Conservation (phyloP, 2,329 filamentous ascomycete species). For the Chaetomiaceae sp. region DNA sequence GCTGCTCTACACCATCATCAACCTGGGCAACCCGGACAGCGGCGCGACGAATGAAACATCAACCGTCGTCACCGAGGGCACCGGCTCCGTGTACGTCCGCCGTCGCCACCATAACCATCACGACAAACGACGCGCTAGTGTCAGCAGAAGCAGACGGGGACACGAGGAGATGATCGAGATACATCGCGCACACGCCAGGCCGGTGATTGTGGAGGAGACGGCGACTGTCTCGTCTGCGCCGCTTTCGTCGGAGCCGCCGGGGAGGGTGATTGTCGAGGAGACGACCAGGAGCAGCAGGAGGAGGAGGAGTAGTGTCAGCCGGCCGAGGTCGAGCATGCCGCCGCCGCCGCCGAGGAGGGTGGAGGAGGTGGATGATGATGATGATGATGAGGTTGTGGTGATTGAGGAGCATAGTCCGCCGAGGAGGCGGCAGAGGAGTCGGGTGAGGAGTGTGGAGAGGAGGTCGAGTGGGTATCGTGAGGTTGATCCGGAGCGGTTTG, state of each 20-base stretch:
- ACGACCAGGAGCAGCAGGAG: conserved; percentile 24
- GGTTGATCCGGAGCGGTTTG: conserved; percentile 32
- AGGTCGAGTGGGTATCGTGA: conserved; percentile 30
- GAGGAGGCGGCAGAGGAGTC: conserved; percentile 23
- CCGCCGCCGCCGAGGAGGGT: conserved; percentile 24
- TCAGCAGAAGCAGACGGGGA: not conserved
- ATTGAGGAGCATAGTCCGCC: conserved; percentile 33
- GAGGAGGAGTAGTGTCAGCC: conserved; percentile 19
- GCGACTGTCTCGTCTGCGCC: no score
- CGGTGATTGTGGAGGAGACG: conserved; percentile 29
- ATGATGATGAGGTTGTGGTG: conserved; percentile 34
- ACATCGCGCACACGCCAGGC: conserved; percentile 9
- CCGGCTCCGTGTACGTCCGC: conserved; percentile 18
- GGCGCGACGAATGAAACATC: conserved; percentile 18
- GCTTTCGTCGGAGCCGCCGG: no score
- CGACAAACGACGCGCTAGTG: no score
- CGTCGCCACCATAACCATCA: not conserved
- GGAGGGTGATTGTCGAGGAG: not conserved
- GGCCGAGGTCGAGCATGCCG: conserved; percentile 2
- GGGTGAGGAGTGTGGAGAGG: conserved; percentile 28
- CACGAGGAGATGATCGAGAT: conserved; percentile 31
- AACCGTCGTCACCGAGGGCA: conserved; percentile 18
- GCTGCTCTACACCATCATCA: conserved; percentile 33
- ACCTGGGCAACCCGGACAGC: conserved; percentile 26
- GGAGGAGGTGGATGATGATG: conserved; percentile 14